Evolutionary conservation across 352 stramenopile species (phyloP), one percentile per base, ranked within the genome.

Genomic region (Stramenopiles sp.): DNA sequence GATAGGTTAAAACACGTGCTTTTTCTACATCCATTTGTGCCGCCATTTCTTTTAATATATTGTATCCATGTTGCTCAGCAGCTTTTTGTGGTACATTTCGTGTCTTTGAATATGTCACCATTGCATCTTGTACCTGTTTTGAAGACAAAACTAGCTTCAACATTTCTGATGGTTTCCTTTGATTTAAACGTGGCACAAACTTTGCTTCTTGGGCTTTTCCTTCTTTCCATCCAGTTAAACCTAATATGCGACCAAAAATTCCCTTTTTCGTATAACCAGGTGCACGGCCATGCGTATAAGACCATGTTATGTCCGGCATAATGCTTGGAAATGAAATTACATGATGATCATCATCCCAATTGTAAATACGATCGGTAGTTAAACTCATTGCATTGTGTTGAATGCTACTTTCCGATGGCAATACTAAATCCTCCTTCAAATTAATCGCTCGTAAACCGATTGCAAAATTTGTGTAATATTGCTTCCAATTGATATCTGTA

Each of bases 341-440:
- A 82, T 94, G 89, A 79, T 94, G 89, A 81, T 94, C 89, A 0
- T 88, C 87, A 81, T 94, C 89, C 89, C 89, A 94, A 78, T 86
- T 88, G 65, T 93, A 83, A 78, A 94, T 91, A 29, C 89, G 88
- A 0, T 86, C 87, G 0, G 89, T 91, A 78, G 82, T 91, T 20
- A 94, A 83, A 29, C 73, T 79, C n/a, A 94, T 86, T 32, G 92
- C 83, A 1, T 88, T 94, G 81, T 94, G 87, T 53, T 87, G 86
- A 6, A 93, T 87, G 7, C 85, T 88, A 43, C 90, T 85, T 53
- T 90, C 88, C 78, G 91, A 88, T 13, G 93, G 87, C 79, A 90
- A 87, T 43, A 94, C 90, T 27, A 94, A 84, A 23, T 91, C 86
- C 63, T 94, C 89, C 73, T 90, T 80, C 30, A 94, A 84, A 81